A percentile compares a stretch with the other conserved stretches of the same genome.
Evolutionary conservation across 1,284 basidiomycete genomes (phyloP).

Genomic region (Melampsora abietis-canadensis): DNA sequence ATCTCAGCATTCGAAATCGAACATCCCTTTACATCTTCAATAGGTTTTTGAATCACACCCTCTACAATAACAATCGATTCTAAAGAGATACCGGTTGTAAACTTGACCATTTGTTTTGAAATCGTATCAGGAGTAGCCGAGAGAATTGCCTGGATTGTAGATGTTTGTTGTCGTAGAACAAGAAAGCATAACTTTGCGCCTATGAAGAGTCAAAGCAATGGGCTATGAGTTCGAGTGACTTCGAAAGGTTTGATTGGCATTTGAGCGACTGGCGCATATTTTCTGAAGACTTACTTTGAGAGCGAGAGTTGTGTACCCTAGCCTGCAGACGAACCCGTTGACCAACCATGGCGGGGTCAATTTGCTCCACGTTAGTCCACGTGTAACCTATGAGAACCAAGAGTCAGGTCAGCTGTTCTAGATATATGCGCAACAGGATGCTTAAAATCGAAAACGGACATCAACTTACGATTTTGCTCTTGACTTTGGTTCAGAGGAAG

Average conservation of each 20-base stretch:
- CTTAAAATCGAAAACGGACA: background rate
- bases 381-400: conserved; percentile 37
- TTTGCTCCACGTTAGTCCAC: conserved; percentile 64
- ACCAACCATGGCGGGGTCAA: conserved; percentile 69
- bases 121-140: conserved; percentile 73
- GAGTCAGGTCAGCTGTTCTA: background rate
- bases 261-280: background rate
- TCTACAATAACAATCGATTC: conserved; percentile 93
- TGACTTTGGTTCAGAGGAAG: conserved; percentile 90
- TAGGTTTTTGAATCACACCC: conserved; percentile 73
- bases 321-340: conserved; percentile 80
- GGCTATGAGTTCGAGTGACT: conserved; percentile 44
- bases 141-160: conserved; percentile 85
- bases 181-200: conserved; percentile 88
- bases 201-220: conserved; percentile 43
- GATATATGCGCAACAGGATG: background rate
- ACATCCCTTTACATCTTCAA: conserved; percentile 75
- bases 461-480: conserved; percentile 56
- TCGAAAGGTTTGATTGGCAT: background rate
- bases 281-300: conserved; percentile 54
- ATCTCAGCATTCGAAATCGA: conserved; percentile 85
- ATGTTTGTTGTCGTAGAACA: conserved; percentile 79
- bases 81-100: conserved; percentile 70
- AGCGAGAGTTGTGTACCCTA: conserved; percentile 84
- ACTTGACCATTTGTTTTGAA: conserved; percentile 98